Percentiles rank a stretch among this genome's conserved stretches.
phyloP scores from a whole-genome alignment of 495 filamentous ascomycete species.

The Aspergillus cavernicola region DNA sequence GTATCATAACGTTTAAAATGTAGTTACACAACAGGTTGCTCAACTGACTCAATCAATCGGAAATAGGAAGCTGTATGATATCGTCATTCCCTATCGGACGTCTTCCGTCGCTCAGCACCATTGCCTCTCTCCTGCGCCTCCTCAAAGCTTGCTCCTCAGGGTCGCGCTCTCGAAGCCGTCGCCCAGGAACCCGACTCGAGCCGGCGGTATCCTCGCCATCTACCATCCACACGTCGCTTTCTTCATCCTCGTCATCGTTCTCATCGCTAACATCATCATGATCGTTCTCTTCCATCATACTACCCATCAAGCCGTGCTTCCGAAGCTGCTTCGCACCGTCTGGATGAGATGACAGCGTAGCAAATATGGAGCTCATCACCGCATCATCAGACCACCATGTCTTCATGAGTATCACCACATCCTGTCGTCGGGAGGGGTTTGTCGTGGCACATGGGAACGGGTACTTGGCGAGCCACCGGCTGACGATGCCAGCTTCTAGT shows the following conservation, averaged over 20 bases:
- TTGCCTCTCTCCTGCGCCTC: slow-evolving; percentile 50
- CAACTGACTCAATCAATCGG: slow-evolving; percentile 12
- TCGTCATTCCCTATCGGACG: slow-evolving; percentile 45
- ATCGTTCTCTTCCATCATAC: slow-evolving; percentile 42
- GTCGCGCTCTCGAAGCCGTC: slow-evolving; percentile 42
- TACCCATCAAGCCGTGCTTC: slow-evolving; percentile 42
- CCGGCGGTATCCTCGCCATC: slow-evolving; percentile 47
- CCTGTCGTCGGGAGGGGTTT: slow-evolving; percentile 35
- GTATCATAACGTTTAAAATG: slow-evolving; percentile 15
- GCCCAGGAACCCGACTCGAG: slow-evolving; percentile 23
- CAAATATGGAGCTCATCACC: slow-evolving; percentile 44
- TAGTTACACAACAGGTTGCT: background rate
- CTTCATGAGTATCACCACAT: slow-evolving; percentile 44
- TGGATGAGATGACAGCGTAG: slow-evolving; percentile 27
- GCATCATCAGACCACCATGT: slow-evolving; percentile 45
- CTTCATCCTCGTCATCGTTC: slow-evolving; percentile 43
- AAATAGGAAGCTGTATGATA: slow-evolving; percentile 46
- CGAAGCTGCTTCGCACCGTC: slow-evolving; percentile 41
- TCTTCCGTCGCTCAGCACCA: slow-evolving; percentile 51
- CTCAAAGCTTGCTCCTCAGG: slow-evolving; percentile 47
- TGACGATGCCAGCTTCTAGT: slow-evolving; percentile 43
- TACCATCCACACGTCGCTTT: slow-evolving; percentile 50
- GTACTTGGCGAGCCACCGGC: slow-evolving; percentile 47
- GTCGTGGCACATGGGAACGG: slow-evolving; percentile 44
- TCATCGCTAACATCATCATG: slow-evolving; percentile 45